Evolutionary conservation across 192 early-diverging fungal genomes (phyloP).

Genomic region (Pilobolus umbonatus): DNA sequence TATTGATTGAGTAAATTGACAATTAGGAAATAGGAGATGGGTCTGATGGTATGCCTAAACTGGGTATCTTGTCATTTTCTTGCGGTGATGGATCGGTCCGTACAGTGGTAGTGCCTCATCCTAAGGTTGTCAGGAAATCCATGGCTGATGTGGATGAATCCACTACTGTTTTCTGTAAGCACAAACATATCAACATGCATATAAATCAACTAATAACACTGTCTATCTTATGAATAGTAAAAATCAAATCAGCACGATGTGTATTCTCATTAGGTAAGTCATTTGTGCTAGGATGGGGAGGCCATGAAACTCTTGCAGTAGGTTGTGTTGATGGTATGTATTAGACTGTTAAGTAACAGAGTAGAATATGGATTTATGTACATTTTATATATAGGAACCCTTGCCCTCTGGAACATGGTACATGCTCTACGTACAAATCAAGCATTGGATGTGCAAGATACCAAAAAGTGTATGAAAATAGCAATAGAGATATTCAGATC

Average conservation of each 20-base stretch:
- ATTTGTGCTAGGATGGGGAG: conserved; percentile 18
- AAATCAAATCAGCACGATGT: conserved; percentile 7
- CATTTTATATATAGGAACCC: too few species aligned
- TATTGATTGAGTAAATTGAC: background rate
- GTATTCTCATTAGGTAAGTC: too few species aligned
- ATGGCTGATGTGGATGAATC: background rate
- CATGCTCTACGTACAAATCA: too few species aligned
- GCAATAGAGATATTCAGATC: too few species aligned
- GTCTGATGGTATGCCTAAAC: conserved; percentile 11
- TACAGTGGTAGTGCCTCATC: conserved; percentile 33
- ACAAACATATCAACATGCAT: background rate
- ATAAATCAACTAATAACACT: background rate
- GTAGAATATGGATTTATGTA: too few species aligned
- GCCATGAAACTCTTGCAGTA: conserved; percentile 14
- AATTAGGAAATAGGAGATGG: background rate
- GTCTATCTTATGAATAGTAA: conserved; percentile 14
- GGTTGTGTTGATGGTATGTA: conserved; percentile 2
- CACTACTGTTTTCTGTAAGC: conserved; percentile 12
- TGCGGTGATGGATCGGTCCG: conserved; percentile 34
- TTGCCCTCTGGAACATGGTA: too few species aligned
- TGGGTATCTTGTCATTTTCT: conserved; percentile 33
- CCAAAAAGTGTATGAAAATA: too few species aligned
- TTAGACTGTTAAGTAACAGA: background rate
- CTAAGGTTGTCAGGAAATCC: conserved; percentile 12
- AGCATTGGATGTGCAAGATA: too few species aligned